Conservation (phyloP, 179 eudicot species). For the Dionaea muscipula region DNA sequence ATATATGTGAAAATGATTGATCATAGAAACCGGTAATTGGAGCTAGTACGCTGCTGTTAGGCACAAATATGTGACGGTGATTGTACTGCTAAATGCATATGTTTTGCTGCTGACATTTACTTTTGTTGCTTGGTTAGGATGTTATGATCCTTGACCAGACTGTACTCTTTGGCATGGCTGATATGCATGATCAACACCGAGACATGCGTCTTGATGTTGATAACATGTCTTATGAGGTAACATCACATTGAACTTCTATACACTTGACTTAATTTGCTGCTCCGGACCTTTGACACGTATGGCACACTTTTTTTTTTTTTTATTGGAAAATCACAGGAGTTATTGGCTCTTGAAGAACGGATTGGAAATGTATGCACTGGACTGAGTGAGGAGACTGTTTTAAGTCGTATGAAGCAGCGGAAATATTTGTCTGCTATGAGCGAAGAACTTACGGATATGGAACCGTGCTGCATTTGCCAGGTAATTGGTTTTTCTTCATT, state of each 20-base stretch:
- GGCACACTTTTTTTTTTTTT: neutral
- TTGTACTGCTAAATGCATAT: neutral
- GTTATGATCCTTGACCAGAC: conserved; percentile 82
- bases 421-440: conserved; percentile 26
- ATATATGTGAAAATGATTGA: too few relatives aligned
- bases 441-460: conserved; percentile 33
- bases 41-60: too few relatives aligned
- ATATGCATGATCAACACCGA: conserved; percentile 70
- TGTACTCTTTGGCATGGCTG: conserved; percentile 60
- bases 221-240: conserved; percentile 97
- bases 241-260: neutral
- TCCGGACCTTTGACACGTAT: neutral
- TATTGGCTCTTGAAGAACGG: conserved; percentile 84
- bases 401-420: conserved; percentile 36
- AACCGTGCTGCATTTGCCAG: conserved; percentile 88
- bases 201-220: conserved; percentile 95
- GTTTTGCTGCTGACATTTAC: neutral
- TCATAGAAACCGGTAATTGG: too few relatives aligned
- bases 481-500: conserved; percentile 19
- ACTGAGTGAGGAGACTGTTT: conserved; percentile 49
- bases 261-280: neutral
- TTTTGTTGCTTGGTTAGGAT: conserved; percentile 36
- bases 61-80: neutral
- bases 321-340: conserved; percentile 32
- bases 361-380: conserved; percentile 86